phyloP scores from a whole-genome alignment of 2,329 filamentous ascomycete genomes.

The Raffaelea albimanens region DNA sequence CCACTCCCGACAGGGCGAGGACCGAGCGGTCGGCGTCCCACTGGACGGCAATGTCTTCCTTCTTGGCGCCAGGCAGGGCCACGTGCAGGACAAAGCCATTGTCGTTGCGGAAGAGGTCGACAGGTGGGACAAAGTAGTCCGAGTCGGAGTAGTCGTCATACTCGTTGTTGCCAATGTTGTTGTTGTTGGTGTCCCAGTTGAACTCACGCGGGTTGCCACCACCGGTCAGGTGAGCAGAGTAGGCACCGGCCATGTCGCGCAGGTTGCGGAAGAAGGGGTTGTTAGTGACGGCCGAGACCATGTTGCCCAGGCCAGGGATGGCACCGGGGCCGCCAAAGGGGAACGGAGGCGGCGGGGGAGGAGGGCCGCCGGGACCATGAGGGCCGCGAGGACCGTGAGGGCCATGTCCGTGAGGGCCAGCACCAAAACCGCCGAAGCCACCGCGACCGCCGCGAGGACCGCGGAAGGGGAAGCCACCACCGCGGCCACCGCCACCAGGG shows the following conservation, averaged over 20 bases:
- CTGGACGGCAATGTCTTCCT: constrained; percentile 59
- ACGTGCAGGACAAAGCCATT: constrained; percentile 57
- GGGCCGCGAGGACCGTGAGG: constrained; percentile 8
- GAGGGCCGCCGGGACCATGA: constrained; percentile 9
- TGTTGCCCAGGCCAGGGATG: constrained; percentile 9
- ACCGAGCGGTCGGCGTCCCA: constrained; percentile 62
- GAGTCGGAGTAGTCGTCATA: constrained; percentile 10
- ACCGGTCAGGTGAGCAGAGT: constrained; percentile 6
- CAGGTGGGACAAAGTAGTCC: constrained; percentile 50
- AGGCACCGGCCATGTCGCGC: constrained; percentile 23
- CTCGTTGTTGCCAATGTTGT: background rate
- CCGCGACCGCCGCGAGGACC: background rate
- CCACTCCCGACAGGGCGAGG: constrained; percentile 61
- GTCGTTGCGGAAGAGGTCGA: constrained; percentile 56
- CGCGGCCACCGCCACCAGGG: background rate
- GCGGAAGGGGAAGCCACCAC: background rate
- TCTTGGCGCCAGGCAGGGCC: constrained; percentile 68
- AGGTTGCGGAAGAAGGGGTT: constrained; percentile 34
- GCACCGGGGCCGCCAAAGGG: constrained; percentile 1
- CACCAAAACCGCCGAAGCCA: background rate
- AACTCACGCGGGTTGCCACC: constrained; percentile 1
- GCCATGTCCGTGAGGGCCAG: background rate
- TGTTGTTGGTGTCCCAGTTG: constrained; percentile 6
- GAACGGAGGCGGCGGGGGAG: constrained; percentile 3
- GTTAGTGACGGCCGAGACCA: constrained; percentile 26